Base-by-base conservation (phyloP, 257 asterid genomes). In the Solanum tacnaense region DNA sequence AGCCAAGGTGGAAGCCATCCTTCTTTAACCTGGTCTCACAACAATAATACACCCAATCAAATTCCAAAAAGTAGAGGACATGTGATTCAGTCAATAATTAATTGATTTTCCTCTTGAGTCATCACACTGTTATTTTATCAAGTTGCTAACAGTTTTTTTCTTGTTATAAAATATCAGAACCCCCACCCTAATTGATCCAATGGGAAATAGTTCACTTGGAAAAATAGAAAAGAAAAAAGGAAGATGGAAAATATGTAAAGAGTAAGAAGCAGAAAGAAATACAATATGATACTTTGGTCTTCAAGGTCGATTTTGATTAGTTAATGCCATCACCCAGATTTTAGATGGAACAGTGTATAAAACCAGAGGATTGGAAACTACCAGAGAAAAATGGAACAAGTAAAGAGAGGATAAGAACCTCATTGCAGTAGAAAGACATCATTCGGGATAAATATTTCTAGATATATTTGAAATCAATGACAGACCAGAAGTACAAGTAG, bases 1-100 rank as follows among this genome's bases (percentile, higher is more conserved):
- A 92, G 86, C 95, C 93, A 93, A 84, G 92, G 88, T 20, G 91
- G 93, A 86, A 92, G 86, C 95, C 94, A 90, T 60, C 89, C 92
- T 89, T 88, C 87, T 31, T 38, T 89, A 87, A 91, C 92, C 93
- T 91, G 87, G 73, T 56, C 3, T 52, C 41, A 31, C 68, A 31
- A 18, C 68, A 49, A 27, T 29, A 49, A 31, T 46, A 81, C 70
- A 81, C 68, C 11, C 23, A 81, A 81, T 81, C 68, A 81, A 79
- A 81, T 81, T 81, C 70, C 68, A 49, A 29, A 46, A 29, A 20
- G 86, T 49, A 82, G 31, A 31, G 86, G 70, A 32, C 65, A 46
- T 31, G 44, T 31, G 29, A 27, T 46, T 9, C 67, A 79, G 70
- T 82, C 44, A 46, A 20, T 82, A 29, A 6, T 82, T 82, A 38